Conservation (phyloP, 768 basidiomycete species). For the Naganishia vishniacii region DNA sequence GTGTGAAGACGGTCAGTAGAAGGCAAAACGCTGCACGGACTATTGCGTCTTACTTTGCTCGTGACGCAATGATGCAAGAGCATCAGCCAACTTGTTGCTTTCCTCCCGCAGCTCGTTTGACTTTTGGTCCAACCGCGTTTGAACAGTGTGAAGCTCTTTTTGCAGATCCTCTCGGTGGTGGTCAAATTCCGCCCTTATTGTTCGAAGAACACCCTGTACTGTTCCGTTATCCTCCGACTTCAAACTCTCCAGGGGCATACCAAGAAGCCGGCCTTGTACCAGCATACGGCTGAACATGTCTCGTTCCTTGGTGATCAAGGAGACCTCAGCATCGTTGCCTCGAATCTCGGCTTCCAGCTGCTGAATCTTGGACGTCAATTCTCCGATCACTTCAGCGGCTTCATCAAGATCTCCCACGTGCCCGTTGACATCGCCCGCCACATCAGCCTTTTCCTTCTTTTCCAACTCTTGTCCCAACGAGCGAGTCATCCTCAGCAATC, state of each 20-base stretch:
- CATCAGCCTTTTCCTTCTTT: slow-evolving; percentile 57
- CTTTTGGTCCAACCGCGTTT: slow-evolving; percentile 15
- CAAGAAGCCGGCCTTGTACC: slow-evolving; percentile 29
- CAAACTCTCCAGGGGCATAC: slow-evolving; percentile 4
- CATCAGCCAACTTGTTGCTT: slow-evolving; percentile 17
- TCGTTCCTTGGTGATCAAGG: slow-evolving; percentile 76
- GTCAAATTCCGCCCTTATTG: slow-evolving; percentile 22
- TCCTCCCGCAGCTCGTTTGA: slow-evolving; percentile 13
- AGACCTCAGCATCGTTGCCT: slow-evolving; percentile 69
- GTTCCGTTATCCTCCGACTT: slow-evolving; percentile 12
- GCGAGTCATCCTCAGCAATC: slow-evolving; percentile 72
- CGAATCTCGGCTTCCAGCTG: slow-evolving; percentile 64
- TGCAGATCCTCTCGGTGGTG: slow-evolving; percentile 16
- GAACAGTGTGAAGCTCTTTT: neutral
- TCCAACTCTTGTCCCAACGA: slow-evolving; percentile 82
- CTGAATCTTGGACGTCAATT: slow-evolving; percentile 61
- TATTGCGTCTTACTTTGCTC: slow-evolving; percentile 18
- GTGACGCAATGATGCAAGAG: slow-evolving; percentile 21
- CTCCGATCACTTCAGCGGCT: slow-evolving; percentile 78
- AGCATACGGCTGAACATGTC: slow-evolving; percentile 77
- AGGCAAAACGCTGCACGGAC: neutral
- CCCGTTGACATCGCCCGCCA: slow-evolving; percentile 27
- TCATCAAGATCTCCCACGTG: slow-evolving; percentile 53
- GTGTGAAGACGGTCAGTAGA: neutral
- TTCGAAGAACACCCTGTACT: slow-evolving; percentile 6